Evolutionary conservation across 2,329 filamentous ascomycete genomes (phyloP).

Genomic region (Calonectria naviculata): DNA sequence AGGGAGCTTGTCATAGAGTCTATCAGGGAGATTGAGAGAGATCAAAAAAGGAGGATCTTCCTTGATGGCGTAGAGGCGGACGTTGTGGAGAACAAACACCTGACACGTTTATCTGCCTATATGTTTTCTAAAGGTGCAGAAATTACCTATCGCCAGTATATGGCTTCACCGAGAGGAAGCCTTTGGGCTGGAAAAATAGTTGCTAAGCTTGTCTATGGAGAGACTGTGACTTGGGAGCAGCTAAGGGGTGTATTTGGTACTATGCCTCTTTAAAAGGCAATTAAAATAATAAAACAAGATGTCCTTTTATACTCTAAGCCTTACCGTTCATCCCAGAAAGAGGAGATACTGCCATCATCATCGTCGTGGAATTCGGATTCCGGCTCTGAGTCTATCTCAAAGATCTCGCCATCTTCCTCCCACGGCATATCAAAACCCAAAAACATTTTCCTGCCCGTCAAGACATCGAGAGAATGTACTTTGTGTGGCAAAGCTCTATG

Average conservation of each 20-base stretch:
- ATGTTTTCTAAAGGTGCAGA: constrained; percentile 33
- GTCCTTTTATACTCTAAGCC: too few species aligned
- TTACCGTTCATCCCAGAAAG: background rate
- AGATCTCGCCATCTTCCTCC: constrained; percentile 29
- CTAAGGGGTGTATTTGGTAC: constrained; percentile 33
- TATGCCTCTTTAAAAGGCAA: too few species aligned
- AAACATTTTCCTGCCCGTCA: constrained; percentile 31
- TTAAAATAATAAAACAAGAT: too few species aligned
- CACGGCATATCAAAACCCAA: constrained; percentile 26
- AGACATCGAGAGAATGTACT: constrained; percentile 27
- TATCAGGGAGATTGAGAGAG: constrained; percentile 26
- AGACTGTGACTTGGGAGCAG: constrained; percentile 37
- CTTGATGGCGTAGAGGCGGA: constrained; percentile 20
- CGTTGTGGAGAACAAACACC: background rate
- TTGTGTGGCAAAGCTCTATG: constrained; percentile 24
- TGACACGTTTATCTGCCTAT: constrained; percentile 31
- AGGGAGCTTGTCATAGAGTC: constrained; percentile 25
- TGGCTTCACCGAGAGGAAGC: constrained; percentile 29
- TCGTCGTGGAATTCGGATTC: too few species aligned
- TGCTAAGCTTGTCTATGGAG: constrained; percentile 34
- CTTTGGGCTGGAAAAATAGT: constrained; percentile 31
- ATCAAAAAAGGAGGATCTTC: constrained; percentile 3
- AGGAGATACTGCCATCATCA: background rate
- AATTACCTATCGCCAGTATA: constrained; percentile 35
- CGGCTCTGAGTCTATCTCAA: constrained; percentile 18